phyloP scores from a whole-genome alignment of 495 filamentous ascomycete species.

The Xylaria longipes region DNA sequence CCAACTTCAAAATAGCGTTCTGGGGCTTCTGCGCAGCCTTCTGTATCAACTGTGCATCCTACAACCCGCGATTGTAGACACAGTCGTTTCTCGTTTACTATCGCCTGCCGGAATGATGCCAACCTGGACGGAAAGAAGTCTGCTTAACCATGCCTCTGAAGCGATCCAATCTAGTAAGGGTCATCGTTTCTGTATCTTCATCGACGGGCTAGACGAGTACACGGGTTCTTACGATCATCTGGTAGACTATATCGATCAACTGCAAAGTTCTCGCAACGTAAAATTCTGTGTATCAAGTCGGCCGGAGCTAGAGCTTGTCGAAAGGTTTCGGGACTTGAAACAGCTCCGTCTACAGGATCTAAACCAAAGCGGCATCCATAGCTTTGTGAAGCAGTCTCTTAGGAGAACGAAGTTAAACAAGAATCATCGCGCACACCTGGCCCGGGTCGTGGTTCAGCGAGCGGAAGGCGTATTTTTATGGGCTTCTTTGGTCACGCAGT shows the following conservation, averaged over 20 bases:
- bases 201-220: constrained; percentile 15
- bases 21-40: constrained; percentile 13
- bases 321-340: neutral
- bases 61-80: neutral
- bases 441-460: neutral
- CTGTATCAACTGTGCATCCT: constrained; percentile 1
- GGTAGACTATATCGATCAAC: neutral
- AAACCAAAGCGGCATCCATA: neutral
- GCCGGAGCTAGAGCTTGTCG: neutral
- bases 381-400: neutral
- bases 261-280: neutral
- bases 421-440: neutral
- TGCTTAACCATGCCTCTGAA: neutral
- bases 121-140: constrained; percentile 1
- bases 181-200: constrained; percentile 9
- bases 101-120: neutral
- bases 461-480: constrained; percentile 13
- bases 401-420: neutral
- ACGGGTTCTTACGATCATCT: neutral
- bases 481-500: constrained; percentile 11
- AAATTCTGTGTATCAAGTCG: constrained; percentile 8
- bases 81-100: neutral
- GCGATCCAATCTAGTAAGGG: neutral
- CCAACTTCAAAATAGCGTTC: constrained; percentile 40
- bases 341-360: constrained; percentile 15